Percentiles rank a stretch among this genome's conserved stretches.
phyloP scores from a whole-genome alignment of 371 early-diverging fungal species.

The Haplosporangium sp. region DNA sequence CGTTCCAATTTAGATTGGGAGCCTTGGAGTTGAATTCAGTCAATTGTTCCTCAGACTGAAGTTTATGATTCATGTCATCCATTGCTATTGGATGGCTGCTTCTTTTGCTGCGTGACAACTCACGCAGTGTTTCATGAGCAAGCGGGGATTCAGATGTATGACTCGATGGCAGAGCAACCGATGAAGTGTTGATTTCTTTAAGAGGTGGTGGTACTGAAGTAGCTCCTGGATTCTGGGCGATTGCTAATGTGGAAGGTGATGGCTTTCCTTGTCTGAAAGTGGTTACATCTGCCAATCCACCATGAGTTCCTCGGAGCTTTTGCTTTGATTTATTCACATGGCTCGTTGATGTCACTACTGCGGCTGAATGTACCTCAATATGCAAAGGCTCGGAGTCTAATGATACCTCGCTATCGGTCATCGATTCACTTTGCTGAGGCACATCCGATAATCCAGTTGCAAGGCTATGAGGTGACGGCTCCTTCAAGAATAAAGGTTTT shows the following conservation, averaged over 20 bases:
- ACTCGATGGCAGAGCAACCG: not conserved
- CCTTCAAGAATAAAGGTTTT: slow-evolving; percentile 12
- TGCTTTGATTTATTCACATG: slow-evolving; percentile 2
- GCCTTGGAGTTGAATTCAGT: slow-evolving; percentile 2
- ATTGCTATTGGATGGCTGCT: not conserved
- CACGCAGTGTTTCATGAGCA: not conserved
- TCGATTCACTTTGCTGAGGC: slow-evolving; percentile 5
- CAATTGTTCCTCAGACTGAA: slow-evolving; percentile 27
- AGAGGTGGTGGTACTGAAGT: not conserved
- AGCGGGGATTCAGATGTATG: not conserved
- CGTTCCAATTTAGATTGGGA: not conserved
- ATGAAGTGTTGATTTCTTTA: not conserved
- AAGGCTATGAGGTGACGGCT: slow-evolving; percentile 23
- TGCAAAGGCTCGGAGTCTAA: slow-evolving; percentile 11
- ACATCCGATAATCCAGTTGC: slow-evolving; percentile 12
- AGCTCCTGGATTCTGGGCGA: slow-evolving; percentile 5
- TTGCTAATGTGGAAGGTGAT: slow-evolving; percentile 23
- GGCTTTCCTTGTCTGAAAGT: slow-evolving; percentile 1
- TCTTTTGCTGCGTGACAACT: not conserved
- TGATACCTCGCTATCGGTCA: not conserved
- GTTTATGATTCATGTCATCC: slow-evolving; percentile 17
- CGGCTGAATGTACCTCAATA: slow-evolving; percentile 17
- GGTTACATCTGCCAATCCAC: not conserved
- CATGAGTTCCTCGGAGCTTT: not conserved
- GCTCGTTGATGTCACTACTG: not conserved